A percentile compares a stretch with the other conserved stretches of the same genome.
Evolutionary conservation across 495 filamentous ascomycete species (phyloP).

Genomic region (Hypoxylon lienhwacheense): DNA sequence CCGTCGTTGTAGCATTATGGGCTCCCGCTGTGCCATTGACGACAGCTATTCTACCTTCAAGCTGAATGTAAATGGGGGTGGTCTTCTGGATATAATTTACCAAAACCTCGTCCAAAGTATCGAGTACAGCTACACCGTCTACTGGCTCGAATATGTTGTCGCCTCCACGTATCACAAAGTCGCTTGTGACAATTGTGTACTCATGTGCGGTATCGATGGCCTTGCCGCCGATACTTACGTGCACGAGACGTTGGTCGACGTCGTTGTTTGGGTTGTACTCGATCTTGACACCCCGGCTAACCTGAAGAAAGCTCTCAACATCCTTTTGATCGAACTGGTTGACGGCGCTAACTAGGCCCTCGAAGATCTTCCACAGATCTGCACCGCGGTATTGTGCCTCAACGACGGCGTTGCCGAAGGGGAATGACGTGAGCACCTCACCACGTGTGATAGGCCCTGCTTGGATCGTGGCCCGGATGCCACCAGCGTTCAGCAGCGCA

Average conservation of each 20-base stretch:
- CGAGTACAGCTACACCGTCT: slow-evolving; percentile 44
- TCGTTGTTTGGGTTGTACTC: slow-evolving; percentile 47
- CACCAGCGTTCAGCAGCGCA: slow-evolving; percentile 59
- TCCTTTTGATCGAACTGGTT: slow-evolving; percentile 49
- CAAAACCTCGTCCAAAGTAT: slow-evolving; percentile 57
- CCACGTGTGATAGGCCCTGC: slow-evolving; percentile 55
- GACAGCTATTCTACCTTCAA: slow-evolving; percentile 53
- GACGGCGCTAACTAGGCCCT: slow-evolving; percentile 50
- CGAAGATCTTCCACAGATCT: slow-evolving; percentile 53
- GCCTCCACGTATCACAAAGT: slow-evolving; percentile 58
- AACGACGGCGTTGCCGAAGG: slow-evolving; percentile 60
- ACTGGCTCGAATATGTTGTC: slow-evolving; percentile 54
- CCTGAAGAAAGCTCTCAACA: slow-evolving; percentile 57
- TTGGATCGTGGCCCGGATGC: slow-evolving; percentile 59
- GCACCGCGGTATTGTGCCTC: slow-evolving; percentile 49
- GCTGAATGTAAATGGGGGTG: slow-evolving; percentile 50
- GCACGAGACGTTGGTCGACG: slow-evolving; percentile 43
- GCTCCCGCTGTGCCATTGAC: slow-evolving; percentile 29
- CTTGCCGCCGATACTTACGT: slow-evolving; percentile 45
- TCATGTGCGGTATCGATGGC: slow-evolving; percentile 39
- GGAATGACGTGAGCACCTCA: slow-evolving; percentile 58
- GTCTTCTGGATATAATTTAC: slow-evolving; percentile 46
- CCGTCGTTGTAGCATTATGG: slow-evolving; percentile 1
- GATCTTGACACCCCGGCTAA: slow-evolving; percentile 51
- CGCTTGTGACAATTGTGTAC: slow-evolving; percentile 57